Conservation (phyloP, 177 flowering plant genomes). For the Telopea speciosissima region DNA sequence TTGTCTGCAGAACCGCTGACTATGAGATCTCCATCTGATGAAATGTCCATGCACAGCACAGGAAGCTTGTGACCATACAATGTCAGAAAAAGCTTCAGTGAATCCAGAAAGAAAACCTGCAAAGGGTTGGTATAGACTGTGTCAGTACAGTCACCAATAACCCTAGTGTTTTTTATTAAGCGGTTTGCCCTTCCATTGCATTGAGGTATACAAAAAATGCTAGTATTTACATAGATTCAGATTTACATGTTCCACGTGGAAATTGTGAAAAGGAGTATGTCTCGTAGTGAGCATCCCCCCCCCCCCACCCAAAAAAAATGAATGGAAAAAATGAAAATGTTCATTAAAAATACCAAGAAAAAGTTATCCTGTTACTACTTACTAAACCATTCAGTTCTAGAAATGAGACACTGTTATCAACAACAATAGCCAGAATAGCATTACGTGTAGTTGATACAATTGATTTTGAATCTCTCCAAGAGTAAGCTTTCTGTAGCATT, state of each 20-base stretch:
- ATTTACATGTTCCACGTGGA: background rate
- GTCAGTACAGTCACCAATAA: slow-evolving; percentile 7
- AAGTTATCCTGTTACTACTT: background rate
- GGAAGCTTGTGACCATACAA: slow-evolving; percentile 91
- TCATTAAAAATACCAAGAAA: background rate
- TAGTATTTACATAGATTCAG: background rate
- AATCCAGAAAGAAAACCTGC: slow-evolving; percentile 82
- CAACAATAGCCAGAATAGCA: no score
- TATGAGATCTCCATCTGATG: slow-evolving; percentile 85
- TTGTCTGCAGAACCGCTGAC: slow-evolving; percentile 95
- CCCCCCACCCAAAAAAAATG: no score
- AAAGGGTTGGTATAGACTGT: slow-evolving; percentile 11
- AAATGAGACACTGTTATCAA: no score
- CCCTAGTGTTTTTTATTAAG: background rate
- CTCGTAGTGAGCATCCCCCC: background rate
- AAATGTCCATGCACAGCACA: slow-evolving; percentile 86
- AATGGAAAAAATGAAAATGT: background rate
- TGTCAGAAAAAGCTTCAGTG: slow-evolving; percentile 63
- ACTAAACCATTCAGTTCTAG: background rate
- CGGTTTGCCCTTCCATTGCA: background rate
- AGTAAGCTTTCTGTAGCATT: no score
- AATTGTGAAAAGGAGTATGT: background rate
- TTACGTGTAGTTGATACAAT: no score
- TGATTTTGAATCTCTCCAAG: no score
- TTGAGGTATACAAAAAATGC: background rate